Base-by-base conservation (phyloP, 1,284 basidiomycete species). In the Puccinia novopanici region DNA sequence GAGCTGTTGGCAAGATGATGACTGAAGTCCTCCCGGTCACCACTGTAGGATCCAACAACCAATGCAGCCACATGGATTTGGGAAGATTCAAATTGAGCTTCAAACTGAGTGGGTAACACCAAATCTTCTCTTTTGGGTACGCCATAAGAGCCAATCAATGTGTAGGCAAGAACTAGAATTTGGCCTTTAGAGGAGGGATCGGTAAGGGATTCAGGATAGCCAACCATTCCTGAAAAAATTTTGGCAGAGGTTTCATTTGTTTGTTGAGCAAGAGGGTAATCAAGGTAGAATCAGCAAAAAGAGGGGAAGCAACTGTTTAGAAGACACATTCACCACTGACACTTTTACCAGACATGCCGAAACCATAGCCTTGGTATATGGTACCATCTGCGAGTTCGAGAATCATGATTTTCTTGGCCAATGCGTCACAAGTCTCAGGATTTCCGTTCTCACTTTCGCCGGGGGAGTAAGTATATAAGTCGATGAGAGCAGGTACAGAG, bases 111-210 rank as follows among this genome's bases (percentile, higher is more conserved):
- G 30, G 71, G 61, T 30, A 81, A n/a, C 19, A 57, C 10, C 13
- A 42, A 37, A 10, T 65, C 52, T 34, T 52, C 48, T 63, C 59
- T 34, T 72, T 81, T 65, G 77, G 97, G 97, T n/a, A 99, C 95
- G 86, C 97, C 97, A 86, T 99, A 99, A 87, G 98, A 98, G 79
- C 97, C 97, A 83, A 98, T 89, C 84, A 99, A 89, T 5, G 97
- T 97, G 88, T 98, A 99, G 6, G 97, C 99, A 83, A 99, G 89
- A 82, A 99, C 91, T 82, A 99, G 91, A 85, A 99, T 99, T 87
- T 99, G 97, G 73, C 95, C 95, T 86, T 96, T 92, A 87, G 99
- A 99, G 2, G 97, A 99, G 22, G 97, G 97, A 87, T 99, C 97
- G 72, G 97, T 99, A 83, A 99, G 88, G 22, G 97, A 98, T 86